Percentiles rank a stretch among this genome's conserved stretches.
Conservation (phyloP, 2,329 filamentous ascomycete species). For the Paramyrothecium roridum region DNA sequence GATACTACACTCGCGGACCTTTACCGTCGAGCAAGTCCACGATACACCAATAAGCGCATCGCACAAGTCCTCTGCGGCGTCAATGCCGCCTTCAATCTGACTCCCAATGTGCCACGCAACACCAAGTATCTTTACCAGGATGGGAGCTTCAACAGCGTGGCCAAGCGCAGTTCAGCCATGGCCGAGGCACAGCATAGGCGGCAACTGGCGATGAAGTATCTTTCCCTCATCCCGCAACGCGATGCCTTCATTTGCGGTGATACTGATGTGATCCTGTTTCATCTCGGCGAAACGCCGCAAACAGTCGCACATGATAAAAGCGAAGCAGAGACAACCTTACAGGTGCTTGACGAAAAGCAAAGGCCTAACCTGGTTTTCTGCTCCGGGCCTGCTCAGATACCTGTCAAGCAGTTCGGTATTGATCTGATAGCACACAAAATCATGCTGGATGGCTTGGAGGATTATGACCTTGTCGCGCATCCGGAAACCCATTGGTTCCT, state of each 20-base stretch:
- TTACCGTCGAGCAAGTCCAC: slow-evolving; percentile 20
- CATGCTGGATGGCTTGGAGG: slow-evolving; percentile 24
- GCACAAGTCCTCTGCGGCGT: slow-evolving; percentile 25
- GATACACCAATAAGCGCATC: slow-evolving; percentile 17
- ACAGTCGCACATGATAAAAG: slow-evolving; percentile 19
- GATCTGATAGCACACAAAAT: slow-evolving; percentile 18
- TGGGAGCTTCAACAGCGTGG: slow-evolving; percentile 20
- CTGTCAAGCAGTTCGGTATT: slow-evolving; percentile 18
- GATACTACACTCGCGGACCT: slow-evolving; percentile 32
- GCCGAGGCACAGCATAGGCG: not conserved
- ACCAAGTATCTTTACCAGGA: slow-evolving; percentile 34
- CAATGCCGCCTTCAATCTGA: slow-evolving; percentile 20
- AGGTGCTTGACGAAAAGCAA: slow-evolving; percentile 21
- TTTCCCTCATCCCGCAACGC: slow-evolving; percentile 31
- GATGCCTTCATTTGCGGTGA: slow-evolving; percentile 28
- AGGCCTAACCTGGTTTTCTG: slow-evolving; percentile 29
- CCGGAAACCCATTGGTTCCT: slow-evolving; percentile 30
- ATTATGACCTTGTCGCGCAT: slow-evolving; percentile 20
- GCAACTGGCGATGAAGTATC: slow-evolving; percentile 26
- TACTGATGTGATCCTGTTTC: slow-evolving; percentile 24
- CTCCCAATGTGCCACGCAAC: slow-evolving; percentile 25
- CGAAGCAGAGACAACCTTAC: slow-evolving; percentile 25
- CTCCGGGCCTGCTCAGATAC: slow-evolving; percentile 16
- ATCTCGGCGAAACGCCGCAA: slow-evolving; percentile 15
- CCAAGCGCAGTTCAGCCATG: slow-evolving; percentile 6